Evolutionary conservation across 176 grass and related monocot genomes (phyloP).

Genomic region (Musa schizocarpa): DNA sequence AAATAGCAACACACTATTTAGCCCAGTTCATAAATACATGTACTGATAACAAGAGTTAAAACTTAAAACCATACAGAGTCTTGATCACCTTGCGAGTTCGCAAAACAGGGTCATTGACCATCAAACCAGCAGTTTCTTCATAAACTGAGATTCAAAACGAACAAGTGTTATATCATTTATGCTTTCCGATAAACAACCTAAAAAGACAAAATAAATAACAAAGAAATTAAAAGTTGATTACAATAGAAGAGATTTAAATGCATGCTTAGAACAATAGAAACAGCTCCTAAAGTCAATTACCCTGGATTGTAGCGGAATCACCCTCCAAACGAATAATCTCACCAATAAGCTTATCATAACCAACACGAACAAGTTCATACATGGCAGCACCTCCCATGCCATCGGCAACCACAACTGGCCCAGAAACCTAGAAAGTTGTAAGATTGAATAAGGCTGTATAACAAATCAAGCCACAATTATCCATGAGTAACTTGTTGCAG

Average conservation of each 20-base stretch:
- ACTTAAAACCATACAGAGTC: neutral
- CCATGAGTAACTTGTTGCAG: neutral
- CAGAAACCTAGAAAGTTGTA: constrained; percentile 48
- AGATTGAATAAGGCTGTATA: neutral
- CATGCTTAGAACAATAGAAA: neutral
- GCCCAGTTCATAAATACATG: neutral
- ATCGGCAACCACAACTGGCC: constrained; percentile 78
- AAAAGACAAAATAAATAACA: neutral
- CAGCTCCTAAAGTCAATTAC: constrained; percentile 13
- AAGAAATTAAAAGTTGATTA: neutral
- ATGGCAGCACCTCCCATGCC: constrained; percentile 86
- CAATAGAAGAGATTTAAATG: neutral
- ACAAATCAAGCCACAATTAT: neutral
- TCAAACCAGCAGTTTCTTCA: constrained; percentile 82
- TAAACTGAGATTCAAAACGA: constrained; percentile 43
- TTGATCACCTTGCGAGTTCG: constrained; percentile 51
- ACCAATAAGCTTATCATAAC: constrained; percentile 72
- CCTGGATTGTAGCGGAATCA: constrained; percentile 79
- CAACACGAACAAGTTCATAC: constrained; percentile 80
- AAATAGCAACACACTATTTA: constrained; percentile 11
- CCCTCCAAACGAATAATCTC: constrained; percentile 93
- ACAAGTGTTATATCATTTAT: neutral
- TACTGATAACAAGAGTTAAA: neutral
- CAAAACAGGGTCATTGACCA: constrained; percentile 73
- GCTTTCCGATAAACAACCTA: neutral